Percentiles rank a stretch among this genome's conserved stretches.
Conservation (phyloP, 2,329 filamentous ascomycete genomes). For the Tolypocladium capitatum region DNA sequence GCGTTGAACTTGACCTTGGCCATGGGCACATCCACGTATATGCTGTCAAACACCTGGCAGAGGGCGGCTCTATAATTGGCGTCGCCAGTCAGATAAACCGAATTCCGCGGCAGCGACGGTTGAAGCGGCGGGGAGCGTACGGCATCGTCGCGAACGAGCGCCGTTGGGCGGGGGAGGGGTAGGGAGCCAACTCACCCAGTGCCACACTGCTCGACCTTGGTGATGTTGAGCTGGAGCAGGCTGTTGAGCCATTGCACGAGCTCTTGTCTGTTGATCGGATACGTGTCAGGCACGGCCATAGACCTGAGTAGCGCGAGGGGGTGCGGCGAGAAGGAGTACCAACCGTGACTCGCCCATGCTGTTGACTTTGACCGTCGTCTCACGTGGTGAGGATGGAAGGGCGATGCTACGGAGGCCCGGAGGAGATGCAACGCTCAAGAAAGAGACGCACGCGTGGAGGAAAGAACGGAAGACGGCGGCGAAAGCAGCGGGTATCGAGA, state of each 20-base stretch:
- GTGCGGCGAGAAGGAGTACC: conserved; percentile 8
- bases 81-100: conserved; percentile 6
- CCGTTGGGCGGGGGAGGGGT: conserved; percentile 7
- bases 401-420: background rate
- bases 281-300: background rate
- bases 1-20: conserved; percentile 95
- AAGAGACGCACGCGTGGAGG: conserved; percentile 3
- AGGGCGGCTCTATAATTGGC: conserved; percentile 62
- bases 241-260: conserved; percentile 94
- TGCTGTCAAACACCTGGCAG: conserved; percentile 97
- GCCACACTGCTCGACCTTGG: conserved; percentile 97
- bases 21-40: conserved; percentile 94
- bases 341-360: conserved; percentile 34
- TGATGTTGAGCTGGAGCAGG: conserved; percentile 94
- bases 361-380: conserved; percentile 15
- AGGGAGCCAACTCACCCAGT: conserved; percentile 54
- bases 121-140: too few relatives aligned
- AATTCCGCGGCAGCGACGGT: background rate
- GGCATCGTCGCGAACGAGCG: background rate
- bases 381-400: background rate
- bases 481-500: conserved; percentile 1
- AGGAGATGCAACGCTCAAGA: background rate
- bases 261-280: conserved; percentile 61
- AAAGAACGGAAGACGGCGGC: background rate
- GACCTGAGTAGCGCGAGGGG: background rate